Evolutionary conservation across 257 asterid genomes (phyloP).

Genomic region (Eucommia ulmoides): DNA sequence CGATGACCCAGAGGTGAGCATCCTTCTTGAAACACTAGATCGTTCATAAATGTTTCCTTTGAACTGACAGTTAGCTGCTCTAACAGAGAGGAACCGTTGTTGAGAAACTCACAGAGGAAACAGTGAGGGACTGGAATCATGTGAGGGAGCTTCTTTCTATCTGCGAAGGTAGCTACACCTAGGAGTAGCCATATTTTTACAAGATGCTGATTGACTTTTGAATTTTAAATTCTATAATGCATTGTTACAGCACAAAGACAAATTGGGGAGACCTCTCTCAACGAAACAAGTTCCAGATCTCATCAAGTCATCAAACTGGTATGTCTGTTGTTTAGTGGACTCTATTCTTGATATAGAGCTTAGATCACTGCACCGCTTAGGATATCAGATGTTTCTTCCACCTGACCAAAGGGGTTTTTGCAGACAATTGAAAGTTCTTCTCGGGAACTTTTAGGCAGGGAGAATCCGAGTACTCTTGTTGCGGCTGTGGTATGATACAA

Average conservation of each 20-base stretch:
- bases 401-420: conserved; percentile 12
- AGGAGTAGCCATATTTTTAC: background rate
- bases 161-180: conserved; percentile 55
- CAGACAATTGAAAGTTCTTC: conserved; percentile 92
- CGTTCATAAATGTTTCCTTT: background rate
- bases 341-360: background rate
- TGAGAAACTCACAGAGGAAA: conserved; percentile 85
- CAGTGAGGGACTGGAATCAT: conserved; percentile 69
- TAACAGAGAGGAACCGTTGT: conserved; percentile 78
- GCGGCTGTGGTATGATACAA: conserved; percentile 64
- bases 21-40: conserved; percentile 2
- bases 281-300: conserved; percentile 93
- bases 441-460: conserved; percentile 63
- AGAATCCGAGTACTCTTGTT: conserved; percentile 50
- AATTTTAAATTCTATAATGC: conserved; percentile 2
- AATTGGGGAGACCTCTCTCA: conserved; percentile 84
- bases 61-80: conserved; percentile 9
- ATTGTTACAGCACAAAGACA: conserved; percentile 74
- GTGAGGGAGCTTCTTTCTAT: conserved; percentile 63
- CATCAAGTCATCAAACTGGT: conserved; percentile 96
- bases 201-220: background rate
- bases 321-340: conserved; percentile 7
- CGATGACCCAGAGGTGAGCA: conserved; percentile 88
- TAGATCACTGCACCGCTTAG: conserved; percentile 1
- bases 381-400: conserved; percentile 1